Evolutionary conservation across 306 rosid species (phyloP), one percentile per base, ranked within the genome.

Genomic region (Cucumis melo): DNA sequence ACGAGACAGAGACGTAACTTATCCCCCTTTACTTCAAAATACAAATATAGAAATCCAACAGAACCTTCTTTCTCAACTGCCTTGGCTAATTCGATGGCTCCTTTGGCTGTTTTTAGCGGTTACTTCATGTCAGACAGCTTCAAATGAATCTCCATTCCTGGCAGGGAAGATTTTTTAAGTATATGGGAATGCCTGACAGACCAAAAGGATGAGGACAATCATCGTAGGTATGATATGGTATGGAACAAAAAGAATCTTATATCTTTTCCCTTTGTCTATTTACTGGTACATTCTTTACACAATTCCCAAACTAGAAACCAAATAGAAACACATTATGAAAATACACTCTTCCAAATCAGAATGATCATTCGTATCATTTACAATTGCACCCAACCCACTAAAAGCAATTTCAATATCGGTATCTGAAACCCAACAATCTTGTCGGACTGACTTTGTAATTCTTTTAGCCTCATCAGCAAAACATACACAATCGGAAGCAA

Each of bases 241-340:
- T 62, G 17, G 36, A 46, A 70, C 53, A 44, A 70, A 23, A 70
- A 70, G 32, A 70, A 70, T 42, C 75, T 70, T 46, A 2, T 44
- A 44, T 46, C 39, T 24, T 70, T 68, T 46, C 39, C 75, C 39
- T 6, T 72, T 72, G 59, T 50, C 76, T 72, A 50, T 72, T 72
- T 72, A 50, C 76, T 23, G 76, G 24, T 21, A 24, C 58, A 46
- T 72, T 27, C 41, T 72, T 72, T 72, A 72, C 55, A 72, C 76
- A 72, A 48, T 50, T 70, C 75, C 75, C 58, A 71, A 71, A 16
- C 57, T 48, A 71, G 16, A 72, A 72, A 48, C 60, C 59, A 72
- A 72, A 72, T 41, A 50, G 24, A 72, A 27, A 72, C 76, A 72
- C 23, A 50, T 50, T 8, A 10, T 72, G 42, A 46, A 21, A 58